Evolutionary conservation across 192 early-diverging fungal genomes (phyloP).

Genomic region (Mortierella claussenii): DNA sequence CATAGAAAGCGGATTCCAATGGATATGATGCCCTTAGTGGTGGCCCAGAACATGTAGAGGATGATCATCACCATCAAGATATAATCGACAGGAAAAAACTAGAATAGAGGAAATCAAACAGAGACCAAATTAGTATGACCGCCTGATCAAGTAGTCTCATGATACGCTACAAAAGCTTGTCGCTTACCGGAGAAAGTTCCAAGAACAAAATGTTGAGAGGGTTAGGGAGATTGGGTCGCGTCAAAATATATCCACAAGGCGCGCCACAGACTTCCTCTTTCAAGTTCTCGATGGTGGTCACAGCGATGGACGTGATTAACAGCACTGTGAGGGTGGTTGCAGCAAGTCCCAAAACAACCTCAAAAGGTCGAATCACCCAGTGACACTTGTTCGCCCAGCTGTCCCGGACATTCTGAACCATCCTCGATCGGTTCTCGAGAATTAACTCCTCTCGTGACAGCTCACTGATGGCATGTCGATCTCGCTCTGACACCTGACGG

Average conservation of each 20-base stretch:
- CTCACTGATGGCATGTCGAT: conserved; percentile 24
- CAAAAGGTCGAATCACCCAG: conserved; percentile 33
- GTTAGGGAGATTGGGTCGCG: conserved; percentile 60
- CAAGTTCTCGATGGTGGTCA: conserved; percentile 61
- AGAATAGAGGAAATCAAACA: not conserved
- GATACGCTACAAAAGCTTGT: not conserved
- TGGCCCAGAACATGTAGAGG: conserved; percentile 64
- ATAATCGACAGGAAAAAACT: conserved; percentile 67
- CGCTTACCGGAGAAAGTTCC: conserved; percentile 56
- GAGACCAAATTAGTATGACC: not conserved
- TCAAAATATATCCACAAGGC: conserved; percentile 66
- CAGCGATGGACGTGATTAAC: conserved; percentile 31
- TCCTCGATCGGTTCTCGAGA: conserved; percentile 31
- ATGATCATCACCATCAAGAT: conserved; percentile 63
- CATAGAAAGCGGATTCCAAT: conserved; percentile 70
- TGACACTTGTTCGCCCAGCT: conserved; percentile 34
- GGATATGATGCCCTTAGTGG: conserved; percentile 61
- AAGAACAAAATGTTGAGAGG: conserved; percentile 65
- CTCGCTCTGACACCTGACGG: conserved; percentile 29
- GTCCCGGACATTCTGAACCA: conserved; percentile 29
- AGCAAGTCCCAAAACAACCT: conserved; percentile 37
- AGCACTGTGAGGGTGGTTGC: conserved; percentile 19
- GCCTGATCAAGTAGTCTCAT: not conserved
- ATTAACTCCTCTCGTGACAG: conserved; percentile 31
- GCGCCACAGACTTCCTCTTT: conserved; percentile 61